Evolutionary conservation across 352 stramenopile genomes (phyloP), one percentile per base, ranked within the genome.

Genomic region (Phytophthora crassamura): DNA sequence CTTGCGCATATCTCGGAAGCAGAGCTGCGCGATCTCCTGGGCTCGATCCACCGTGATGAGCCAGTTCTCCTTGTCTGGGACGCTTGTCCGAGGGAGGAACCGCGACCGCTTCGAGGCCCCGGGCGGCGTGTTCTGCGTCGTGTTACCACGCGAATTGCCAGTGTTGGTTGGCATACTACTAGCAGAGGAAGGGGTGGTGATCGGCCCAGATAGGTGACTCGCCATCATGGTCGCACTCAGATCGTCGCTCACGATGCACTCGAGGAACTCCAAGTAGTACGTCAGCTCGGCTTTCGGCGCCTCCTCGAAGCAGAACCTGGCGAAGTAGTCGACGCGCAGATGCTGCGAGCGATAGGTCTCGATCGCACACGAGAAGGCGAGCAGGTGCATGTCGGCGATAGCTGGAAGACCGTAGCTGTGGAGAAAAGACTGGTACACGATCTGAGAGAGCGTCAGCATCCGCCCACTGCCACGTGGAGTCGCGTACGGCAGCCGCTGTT

Each of bases 361-460:
- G 0, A 93, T 50, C 7, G 87, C 83, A 48, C 78, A 91, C 2
- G 83, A 87, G 35, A 93, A 89, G 0, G 83, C 85, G 14, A 94
- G 62, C 34, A 95, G 45, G 36, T 95, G 85, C 80, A 90, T 91
- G 47, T 93, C 87, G 4, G 86, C 86, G 48, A 94, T 94, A 4
- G 65, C 71, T 3, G 87, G 87, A 0, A 93, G 68, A 0, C 83
- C 87, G n/a, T 94, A 94, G 45, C 75, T 86, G 54, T 94, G 85
- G 39, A 95, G 61, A 56, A 94, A 91, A 33, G 84, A 88, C 64
- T 94, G 85, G 57, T 93, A 95, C 32, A 92, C 84, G 32, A 93
- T 81, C 41, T 92, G 80, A 1, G 82, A 82, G 4, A 93, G 75
- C 7, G 82, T 80, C 20, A 91, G 59, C 45, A 75, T 59, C 0